A percentile compares a stretch with the other conserved stretches of the same genome.
phyloP scores from a whole-genome alignment of 228 moss, liverwort and hornwort genomes.

The Sphagnum fallax region DNA sequence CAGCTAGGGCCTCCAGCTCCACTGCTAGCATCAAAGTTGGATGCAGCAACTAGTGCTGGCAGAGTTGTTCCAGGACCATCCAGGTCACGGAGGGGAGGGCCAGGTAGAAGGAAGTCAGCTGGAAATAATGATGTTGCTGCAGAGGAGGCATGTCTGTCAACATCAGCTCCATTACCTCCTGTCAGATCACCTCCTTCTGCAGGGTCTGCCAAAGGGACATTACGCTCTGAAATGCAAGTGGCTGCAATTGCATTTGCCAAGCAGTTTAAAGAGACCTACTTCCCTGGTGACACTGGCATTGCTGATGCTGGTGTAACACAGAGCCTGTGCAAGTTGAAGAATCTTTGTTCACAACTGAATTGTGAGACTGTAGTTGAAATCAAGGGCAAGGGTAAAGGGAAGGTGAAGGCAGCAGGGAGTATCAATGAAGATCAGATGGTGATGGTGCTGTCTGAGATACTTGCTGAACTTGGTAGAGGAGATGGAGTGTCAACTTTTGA shows the following conservation, averaged over 20 bases:
- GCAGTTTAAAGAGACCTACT: constrained; percentile 69
- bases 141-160: constrained; percentile 58
- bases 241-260: constrained; percentile 63
- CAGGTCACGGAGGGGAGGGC: constrained; percentile 62
- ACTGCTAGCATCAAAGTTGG: constrained; percentile 23
- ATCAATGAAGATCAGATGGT: constrained; percentile 62
- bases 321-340: constrained; percentile 83
- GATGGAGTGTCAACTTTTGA: constrained; percentile 98
- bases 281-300: constrained; percentile 72
- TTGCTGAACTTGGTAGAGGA: constrained; percentile 73
- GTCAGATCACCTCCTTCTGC: constrained; percentile 49
- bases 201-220: constrained; percentile 57
- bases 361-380: constrained; percentile 43
- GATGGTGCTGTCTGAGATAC: constrained; percentile 46
- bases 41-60: constrained; percentile 46
- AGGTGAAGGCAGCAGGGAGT: constrained; percentile 37
- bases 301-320: constrained; percentile 85
- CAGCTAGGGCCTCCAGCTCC: constrained; percentile 35
- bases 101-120: constrained; percentile 34
- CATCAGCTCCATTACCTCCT: constrained; percentile 35
- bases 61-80: constrained; percentile 62
- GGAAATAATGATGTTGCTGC: constrained; percentile 43
- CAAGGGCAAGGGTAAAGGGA: constrained; percentile 67
- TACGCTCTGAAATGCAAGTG: constrained; percentile 69
- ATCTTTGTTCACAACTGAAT: constrained; percentile 59